Evolutionary conservation across 768 basidiomycete species (phyloP).

Genomic region (Mycena galopus): DNA sequence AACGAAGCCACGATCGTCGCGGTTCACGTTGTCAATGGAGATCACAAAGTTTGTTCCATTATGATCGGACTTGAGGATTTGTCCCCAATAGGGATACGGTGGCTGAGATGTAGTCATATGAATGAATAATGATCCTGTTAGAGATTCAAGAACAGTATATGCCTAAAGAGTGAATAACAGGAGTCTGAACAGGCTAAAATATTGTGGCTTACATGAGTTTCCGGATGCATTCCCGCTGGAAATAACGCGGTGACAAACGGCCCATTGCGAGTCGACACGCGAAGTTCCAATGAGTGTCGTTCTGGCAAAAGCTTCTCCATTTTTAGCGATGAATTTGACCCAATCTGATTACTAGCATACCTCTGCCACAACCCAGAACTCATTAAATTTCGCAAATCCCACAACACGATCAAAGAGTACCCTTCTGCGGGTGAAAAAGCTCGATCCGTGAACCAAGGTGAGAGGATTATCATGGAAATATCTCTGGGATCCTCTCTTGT

Average conservation of each 20-base stretch:
- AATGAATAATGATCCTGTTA: slow-evolving; percentile 91
- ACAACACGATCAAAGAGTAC: slow-evolving; percentile 89
- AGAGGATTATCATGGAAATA: slow-evolving; percentile 72
- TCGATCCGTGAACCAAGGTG: slow-evolving; percentile 80
- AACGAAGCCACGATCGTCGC: slow-evolving; percentile 87
- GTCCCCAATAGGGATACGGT: slow-evolving; percentile 86
- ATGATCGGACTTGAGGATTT: slow-evolving; percentile 93
- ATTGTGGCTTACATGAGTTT: slow-evolving; percentile 79
- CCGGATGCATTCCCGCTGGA: slow-evolving; percentile 89
- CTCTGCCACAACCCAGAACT: slow-evolving; percentile 95
- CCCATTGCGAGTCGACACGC: slow-evolving; percentile 91
- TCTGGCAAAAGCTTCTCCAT: slow-evolving; percentile 60
- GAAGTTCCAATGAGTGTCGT: slow-evolving; percentile 77
- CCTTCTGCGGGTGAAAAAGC: slow-evolving; percentile 77
- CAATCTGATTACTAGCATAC: slow-evolving; percentile 62
- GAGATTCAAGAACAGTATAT: slow-evolving; percentile 94
- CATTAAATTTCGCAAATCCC: slow-evolving; percentile 96
- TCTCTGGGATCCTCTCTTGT: slow-evolving; percentile 85
- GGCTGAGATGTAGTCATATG: slow-evolving; percentile 92
- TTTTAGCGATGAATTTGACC: slow-evolving; percentile 16
- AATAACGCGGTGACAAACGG: slow-evolving; percentile 89
- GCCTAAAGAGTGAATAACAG: slow-evolving; percentile 66
- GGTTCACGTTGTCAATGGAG: slow-evolving; percentile 88
- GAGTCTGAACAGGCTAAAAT: background rate
- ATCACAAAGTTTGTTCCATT: slow-evolving; percentile 96